phyloP scores from a whole-genome alignment of 2,329 filamentous ascomycete genomes.

The Tolypocladium tundrense region DNA sequence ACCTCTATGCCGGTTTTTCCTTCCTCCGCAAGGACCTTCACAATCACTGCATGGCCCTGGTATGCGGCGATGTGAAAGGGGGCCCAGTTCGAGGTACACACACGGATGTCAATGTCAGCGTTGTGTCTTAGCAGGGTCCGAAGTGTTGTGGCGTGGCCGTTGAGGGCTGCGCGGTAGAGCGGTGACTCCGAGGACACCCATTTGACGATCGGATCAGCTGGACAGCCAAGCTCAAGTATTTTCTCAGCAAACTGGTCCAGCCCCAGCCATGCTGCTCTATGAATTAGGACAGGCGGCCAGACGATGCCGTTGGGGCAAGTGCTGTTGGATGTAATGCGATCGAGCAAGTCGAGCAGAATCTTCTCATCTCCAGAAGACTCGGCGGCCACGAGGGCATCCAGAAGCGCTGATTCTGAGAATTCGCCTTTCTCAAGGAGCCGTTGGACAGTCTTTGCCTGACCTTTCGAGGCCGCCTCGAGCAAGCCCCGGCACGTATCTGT shows the following conservation, averaged over 20 bases:
- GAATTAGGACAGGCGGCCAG: background rate
- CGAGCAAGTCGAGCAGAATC: background rate
- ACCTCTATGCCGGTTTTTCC: background rate
- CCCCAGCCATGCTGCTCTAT: background rate
- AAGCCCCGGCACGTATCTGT: background rate
- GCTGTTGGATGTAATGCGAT: background rate
- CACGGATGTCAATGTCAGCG: background rate
- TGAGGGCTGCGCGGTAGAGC: background rate
- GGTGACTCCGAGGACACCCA: background rate
- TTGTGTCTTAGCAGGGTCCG: background rate
- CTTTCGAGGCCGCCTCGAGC: background rate
- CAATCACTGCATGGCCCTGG: background rate
- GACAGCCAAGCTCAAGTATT: background rate
- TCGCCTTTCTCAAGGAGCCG: background rate
- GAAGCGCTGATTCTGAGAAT: background rate
- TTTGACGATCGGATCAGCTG: background rate
- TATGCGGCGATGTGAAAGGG: background rate
- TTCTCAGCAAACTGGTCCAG: background rate
- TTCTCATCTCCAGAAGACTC: background rate
- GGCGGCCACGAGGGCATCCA: background rate
- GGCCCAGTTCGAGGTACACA: fast-evolving
- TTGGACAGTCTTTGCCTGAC: background rate
- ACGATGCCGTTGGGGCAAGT: background rate
- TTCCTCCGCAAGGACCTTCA: background rate
- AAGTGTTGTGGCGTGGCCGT: background rate